These are phyloP conservation scores for Myotisia sp. DNA, from an alignment of 2,329 filamentous ascomycete genomes.

Conservation along the genomic window DNA sequence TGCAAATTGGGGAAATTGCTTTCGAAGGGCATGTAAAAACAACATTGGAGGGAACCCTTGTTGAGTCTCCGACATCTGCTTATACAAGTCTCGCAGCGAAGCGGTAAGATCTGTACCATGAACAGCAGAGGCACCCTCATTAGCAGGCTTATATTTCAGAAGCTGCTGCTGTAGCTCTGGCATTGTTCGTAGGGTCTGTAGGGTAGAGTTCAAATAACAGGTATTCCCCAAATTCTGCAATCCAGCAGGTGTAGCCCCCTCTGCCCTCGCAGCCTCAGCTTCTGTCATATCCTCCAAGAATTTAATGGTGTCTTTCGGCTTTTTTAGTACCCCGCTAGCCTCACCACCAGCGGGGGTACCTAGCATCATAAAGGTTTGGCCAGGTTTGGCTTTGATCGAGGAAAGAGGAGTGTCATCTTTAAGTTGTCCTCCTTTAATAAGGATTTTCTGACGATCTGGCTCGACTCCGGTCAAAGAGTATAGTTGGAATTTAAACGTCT, in stretches of 20 bases:
- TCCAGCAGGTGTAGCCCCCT: constrained; percentile 74
- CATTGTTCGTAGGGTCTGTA: constrained; percentile 79
- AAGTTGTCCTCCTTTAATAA: constrained; percentile 85
- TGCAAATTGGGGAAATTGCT: constrained; percentile 79
- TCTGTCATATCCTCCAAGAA: constrained; percentile 98
- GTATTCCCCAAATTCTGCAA: constrained; percentile 91
- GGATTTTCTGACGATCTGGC: constrained; percentile 87
- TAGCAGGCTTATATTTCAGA: constrained; percentile 41
- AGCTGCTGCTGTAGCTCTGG: constrained; percentile 81
- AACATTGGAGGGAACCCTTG: constrained; percentile 68
- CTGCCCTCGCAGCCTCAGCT: constrained; percentile 69
- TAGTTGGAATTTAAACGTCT: constrained; percentile 89
- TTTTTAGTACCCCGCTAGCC: constrained; percentile 44
- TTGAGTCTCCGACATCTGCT: constrained; percentile 78
- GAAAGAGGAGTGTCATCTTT: constrained; percentile 87
- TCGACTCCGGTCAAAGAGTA: constrained; percentile 93
- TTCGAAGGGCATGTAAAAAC: constrained; percentile 69
- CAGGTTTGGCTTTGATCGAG: constrained; percentile 69
- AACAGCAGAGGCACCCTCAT: constrained; percentile 30
- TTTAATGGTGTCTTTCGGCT: constrained; percentile 65
- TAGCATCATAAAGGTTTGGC: constrained; percentile 90
- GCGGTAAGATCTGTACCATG: constrained; percentile 57
- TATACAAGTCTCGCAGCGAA: constrained; percentile 70
- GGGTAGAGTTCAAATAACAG: constrained; percentile 92
- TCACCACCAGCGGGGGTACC: constrained; percentile 59